phyloP scores from a whole-genome alignment of 2,329 filamentous ascomycete species.

The Huntiella abstrusa region DNA sequence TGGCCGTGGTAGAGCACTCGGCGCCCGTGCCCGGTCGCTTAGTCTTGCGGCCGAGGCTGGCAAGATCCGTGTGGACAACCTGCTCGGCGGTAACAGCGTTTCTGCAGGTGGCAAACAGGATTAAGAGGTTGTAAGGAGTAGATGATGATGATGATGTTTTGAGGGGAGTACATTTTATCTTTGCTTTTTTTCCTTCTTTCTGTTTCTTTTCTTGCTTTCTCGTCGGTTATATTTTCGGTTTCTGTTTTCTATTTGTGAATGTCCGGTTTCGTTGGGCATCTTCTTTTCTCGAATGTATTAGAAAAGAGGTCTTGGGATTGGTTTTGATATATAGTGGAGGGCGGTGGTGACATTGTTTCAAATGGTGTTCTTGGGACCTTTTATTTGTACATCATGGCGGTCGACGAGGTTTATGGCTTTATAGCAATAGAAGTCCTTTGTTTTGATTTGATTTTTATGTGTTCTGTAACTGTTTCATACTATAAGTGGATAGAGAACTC shows the following conservation, averaged over 20 bases:
- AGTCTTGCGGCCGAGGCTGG: slow-evolving; percentile 9
- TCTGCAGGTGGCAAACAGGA: slow-evolving; percentile 9
- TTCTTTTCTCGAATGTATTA: neutral
- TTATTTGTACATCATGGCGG: neutral
- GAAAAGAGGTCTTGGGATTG: neutral
- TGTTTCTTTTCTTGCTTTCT: slow-evolving; percentile 8
- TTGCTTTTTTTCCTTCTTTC: slow-evolving; percentile 1
- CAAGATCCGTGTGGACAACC: slow-evolving; percentile 4
- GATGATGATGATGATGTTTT: neutral
- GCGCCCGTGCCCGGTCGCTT: slow-evolving; percentile 8
- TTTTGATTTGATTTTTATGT: neutral
- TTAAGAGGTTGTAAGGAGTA: neutral
- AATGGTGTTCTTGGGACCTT: neutral
- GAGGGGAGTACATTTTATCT: neutral
- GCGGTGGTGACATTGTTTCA: too few species aligned
- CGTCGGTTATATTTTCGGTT: slow-evolving; percentile 5
- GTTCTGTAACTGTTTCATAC: neutral
- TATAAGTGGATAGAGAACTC: neutral
- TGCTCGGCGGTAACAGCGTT: slow-evolving; percentile 2
- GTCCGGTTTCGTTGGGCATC: neutral
- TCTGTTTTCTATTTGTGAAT: slow-evolving; percentile 8
- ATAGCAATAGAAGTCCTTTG: neutral
- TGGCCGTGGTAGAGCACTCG: slow-evolving; percentile 20
- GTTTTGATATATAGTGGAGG: neutral
- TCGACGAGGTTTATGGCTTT: neutral